Conservation (phyloP, 2,329 filamentous ascomycete genomes). For the Davidsoniella virescens region DNA sequence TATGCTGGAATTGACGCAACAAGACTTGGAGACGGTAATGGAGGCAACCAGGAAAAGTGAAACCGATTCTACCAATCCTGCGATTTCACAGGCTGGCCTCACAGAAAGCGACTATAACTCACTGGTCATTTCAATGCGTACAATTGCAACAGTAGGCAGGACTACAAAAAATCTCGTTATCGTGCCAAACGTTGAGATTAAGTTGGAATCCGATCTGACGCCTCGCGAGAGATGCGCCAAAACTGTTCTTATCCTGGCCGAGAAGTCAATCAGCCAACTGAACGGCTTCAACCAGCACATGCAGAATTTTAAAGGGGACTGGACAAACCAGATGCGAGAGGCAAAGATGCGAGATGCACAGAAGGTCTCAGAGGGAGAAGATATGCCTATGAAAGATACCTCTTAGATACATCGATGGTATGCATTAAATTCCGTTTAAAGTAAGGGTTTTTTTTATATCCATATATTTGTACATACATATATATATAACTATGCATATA, state of each 20-base stretch:
- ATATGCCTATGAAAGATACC: not conserved
- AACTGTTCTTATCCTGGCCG: slow-evolving; percentile 6
- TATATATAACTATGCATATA: too few relatives aligned
- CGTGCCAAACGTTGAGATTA: slow-evolving; percentile 5
- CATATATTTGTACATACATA: too few relatives aligned
- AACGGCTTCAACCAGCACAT: slow-evolving; percentile 11
- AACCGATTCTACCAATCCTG: not conserved
- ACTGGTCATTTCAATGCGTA: not conserved
- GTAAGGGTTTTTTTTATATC: too few relatives aligned
- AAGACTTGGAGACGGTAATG: slow-evolving; percentile 6
- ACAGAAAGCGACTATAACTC: slow-evolving; percentile 4
- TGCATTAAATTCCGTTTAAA: too few relatives aligned
- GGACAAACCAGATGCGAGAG: not conserved
- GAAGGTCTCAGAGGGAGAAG: not conserved
- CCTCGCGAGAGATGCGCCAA: slow-evolving; percentile 5
- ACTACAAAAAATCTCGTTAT: slow-evolving; percentile 3
- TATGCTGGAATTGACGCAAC: slow-evolving; percentile 9
- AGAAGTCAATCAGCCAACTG: slow-evolving; percentile 9
- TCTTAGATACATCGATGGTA: not conserved
- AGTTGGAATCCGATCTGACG: not conserved
- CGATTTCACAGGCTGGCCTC: not conserved
- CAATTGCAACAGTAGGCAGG: not conserved
- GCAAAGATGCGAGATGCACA: not conserved
- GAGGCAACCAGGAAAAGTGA: slow-evolving; percentile 3
- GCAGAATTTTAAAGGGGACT: slow-evolving; percentile 1